phyloP scores from a whole-genome alignment of 176 grass and related monocot genomes.

The Cymbopogon citratus region DNA sequence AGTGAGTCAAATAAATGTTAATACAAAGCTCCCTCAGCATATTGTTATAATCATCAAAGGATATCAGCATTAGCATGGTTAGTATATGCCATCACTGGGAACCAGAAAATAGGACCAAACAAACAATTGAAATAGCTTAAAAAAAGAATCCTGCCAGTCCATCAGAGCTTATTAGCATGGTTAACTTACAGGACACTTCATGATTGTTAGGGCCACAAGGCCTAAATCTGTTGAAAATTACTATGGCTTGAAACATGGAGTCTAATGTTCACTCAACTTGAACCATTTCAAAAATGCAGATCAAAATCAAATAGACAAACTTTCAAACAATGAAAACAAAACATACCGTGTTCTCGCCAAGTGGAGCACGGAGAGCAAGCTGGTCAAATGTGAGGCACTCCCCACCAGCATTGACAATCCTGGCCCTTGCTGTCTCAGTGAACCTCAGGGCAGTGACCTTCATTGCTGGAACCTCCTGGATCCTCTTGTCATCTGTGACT shows the following conservation, averaged over 20 bases:
- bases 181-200: background rate
- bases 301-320: background rate
- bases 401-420: slow-evolving; percentile 81
- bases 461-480: slow-evolving; percentile 73
- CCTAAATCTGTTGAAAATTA: background rate
- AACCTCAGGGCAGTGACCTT: slow-evolving; percentile 79
- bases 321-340: too few species aligned
- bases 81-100: slow-evolving; percentile 59
- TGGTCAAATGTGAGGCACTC: slow-evolving; percentile 94
- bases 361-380: slow-evolving; percentile 70
- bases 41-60: slow-evolving; percentile 42
- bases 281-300: background rate
- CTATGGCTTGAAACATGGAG: background rate
- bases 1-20: background rate
- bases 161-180: background rate
- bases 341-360: slow-evolving; percentile 51
- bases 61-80: slow-evolving; percentile 88
- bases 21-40: slow-evolving; percentile 49
- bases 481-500: slow-evolving; percentile 82
- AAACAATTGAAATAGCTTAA: background rate
- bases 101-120: background rate
- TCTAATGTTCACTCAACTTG: background rate
- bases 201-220: background rate
- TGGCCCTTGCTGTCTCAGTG: slow-evolving; percentile 73
- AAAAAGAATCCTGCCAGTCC: background rate